A percentile compares a stretch with the other conserved stretches of the same genome.
phyloP scores from a whole-genome alignment of 768 basidiomycete species.

The Lentinula edodes region DNA sequence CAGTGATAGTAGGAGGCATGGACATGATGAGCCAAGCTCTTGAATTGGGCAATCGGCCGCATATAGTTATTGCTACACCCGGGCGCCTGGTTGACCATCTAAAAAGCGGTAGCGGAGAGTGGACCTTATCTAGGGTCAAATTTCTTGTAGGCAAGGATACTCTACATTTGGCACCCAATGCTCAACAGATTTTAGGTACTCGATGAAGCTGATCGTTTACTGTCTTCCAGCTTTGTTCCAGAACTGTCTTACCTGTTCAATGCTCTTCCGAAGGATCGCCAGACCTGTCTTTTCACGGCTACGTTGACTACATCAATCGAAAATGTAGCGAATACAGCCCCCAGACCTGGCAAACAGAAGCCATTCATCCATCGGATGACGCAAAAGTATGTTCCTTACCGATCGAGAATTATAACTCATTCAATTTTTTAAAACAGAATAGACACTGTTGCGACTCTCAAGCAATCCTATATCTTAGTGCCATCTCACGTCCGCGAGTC shows the following conservation, averaged over 20 bases:
- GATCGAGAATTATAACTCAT: background rate
- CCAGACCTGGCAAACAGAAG: constrained; percentile 75
- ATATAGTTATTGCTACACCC: constrained; percentile 93
- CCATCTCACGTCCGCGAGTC: constrained; percentile 92
- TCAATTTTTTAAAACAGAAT: constrained; percentile 41
- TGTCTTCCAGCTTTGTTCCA: constrained; percentile 84
- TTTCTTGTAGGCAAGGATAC: constrained; percentile 56
- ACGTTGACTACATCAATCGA: constrained; percentile 88
- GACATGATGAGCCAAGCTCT: constrained; percentile 95
- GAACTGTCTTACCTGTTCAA: constrained; percentile 78
- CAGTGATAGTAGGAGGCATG: constrained; percentile 95
- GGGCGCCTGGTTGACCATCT: constrained; percentile 92
- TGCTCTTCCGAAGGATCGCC: constrained; percentile 76
- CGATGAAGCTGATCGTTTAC: constrained; percentile 93
- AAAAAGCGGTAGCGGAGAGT: constrained; percentile 69
- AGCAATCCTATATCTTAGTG: constrained; percentile 86
- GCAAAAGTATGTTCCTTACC: constrained; percentile 43
- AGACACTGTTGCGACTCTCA: constrained; percentile 84
- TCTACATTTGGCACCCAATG: background rate
- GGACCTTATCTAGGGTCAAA: constrained; percentile 80
- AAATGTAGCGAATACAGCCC: constrained; percentile 61
- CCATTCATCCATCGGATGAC: constrained; percentile 83
- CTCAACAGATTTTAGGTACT: constrained; percentile 54
- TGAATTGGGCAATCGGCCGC: constrained; percentile 80
- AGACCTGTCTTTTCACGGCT: constrained; percentile 96